A percentile compares a stretch with the other conserved stretches of the same genome.
Evolutionary conservation across 495 filamentous ascomycete genomes (phyloP).

Genomic region (Cudoniella acicularis): DNA sequence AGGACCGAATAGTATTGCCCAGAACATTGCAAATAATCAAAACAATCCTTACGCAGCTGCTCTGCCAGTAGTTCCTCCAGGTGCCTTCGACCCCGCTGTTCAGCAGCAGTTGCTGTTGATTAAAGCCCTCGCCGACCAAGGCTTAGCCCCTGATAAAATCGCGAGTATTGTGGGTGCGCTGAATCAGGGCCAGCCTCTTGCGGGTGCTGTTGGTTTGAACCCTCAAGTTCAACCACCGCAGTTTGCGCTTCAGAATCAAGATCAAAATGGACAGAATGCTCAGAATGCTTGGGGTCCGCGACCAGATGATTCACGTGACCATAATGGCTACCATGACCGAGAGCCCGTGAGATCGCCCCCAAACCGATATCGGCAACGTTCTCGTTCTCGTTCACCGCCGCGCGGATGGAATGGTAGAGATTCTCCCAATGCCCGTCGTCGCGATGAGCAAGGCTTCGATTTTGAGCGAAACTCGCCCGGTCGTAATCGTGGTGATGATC

Average conservation of each 20-base stretch:
- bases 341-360: conserved; percentile 49
- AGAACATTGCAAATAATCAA: conserved; percentile 43
- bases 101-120: conserved; percentile 59
- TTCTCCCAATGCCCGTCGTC: conserved; percentile 49
- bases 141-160: conserved; percentile 61
- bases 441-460: conserved; percentile 36
- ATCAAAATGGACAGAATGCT: conserved; percentile 6
- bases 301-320: conserved; percentile 57
- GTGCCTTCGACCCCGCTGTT: conserved; percentile 35
- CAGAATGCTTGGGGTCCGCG: conserved; percentile 26
- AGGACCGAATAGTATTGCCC: conserved; percentile 34
- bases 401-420: conserved; percentile 51
- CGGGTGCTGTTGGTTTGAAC: conserved; percentile 23
- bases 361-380: conserved; percentile 65
- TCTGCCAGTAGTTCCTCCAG: conserved; percentile 32
- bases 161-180: conserved; percentile 41
- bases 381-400: conserved; percentile 66
- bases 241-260: conserved; percentile 12
- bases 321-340: conserved; percentile 38
- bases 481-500: conserved; percentile 47
- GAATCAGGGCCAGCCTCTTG: conserved; percentile 28
- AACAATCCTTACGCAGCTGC: conserved; percentile 37
- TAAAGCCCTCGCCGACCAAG: conserved; percentile 54
- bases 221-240: conserved; percentile 29
- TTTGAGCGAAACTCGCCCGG: conserved; percentile 47